A percentile compares a stretch with the other conserved stretches of the same genome.
phyloP scores from a whole-genome alignment of 2,329 filamentous ascomycete genomes.

The Dothiorella sarmentorum region DNA sequence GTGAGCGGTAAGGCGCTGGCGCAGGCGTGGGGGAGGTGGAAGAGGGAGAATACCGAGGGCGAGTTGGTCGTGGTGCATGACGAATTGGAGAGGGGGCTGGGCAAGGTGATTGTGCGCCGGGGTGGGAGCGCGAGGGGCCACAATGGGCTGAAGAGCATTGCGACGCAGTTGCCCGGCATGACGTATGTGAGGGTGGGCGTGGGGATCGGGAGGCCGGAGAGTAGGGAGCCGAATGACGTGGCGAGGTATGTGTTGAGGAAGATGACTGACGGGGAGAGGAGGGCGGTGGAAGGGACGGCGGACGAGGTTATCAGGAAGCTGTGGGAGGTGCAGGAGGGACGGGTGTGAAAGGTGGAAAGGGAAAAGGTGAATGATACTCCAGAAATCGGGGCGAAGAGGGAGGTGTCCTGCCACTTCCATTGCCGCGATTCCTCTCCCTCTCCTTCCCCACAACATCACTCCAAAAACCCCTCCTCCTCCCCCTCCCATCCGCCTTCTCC shows the following conservation, averaged over 20 bases:
- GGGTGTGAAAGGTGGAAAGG: slow-evolving; percentile 1
- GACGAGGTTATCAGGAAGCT: slow-evolving; percentile 52
- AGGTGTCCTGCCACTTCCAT: too few relatives aligned
- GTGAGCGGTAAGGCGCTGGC: slow-evolving; percentile 61
- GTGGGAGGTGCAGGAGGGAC: slow-evolving; percentile 46
- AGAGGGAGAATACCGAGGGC: slow-evolving; percentile 28
- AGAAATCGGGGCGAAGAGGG: too few relatives aligned
- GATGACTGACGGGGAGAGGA: slow-evolving; percentile 55
- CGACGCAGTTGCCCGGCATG: slow-evolving; percentile 30
- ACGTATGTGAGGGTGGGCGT: slow-evolving; percentile 64
- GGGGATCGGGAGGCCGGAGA: slow-evolving; percentile 80
- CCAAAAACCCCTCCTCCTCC: too few relatives aligned
- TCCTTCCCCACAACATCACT: too few relatives aligned
- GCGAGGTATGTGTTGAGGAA: slow-evolving; percentile 72
- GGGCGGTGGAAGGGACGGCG: slow-evolving; percentile 41
- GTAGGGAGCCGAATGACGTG: slow-evolving; percentile 64
- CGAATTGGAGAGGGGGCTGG: slow-evolving; percentile 72
- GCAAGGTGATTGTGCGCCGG: slow-evolving; percentile 61
- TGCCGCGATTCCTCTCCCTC: too few relatives aligned
- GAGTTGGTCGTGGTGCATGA: slow-evolving; percentile 80
- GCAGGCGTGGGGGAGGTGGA: slow-evolving; percentile 15
- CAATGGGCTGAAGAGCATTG: slow-evolving; percentile 45
- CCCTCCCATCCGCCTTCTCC: too few relatives aligned
- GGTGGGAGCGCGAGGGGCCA: slow-evolving; percentile 53
- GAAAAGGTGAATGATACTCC: neutral